Base-by-base conservation (phyloP, 805 yeast species). In the Starmerella davenportii region DNA sequence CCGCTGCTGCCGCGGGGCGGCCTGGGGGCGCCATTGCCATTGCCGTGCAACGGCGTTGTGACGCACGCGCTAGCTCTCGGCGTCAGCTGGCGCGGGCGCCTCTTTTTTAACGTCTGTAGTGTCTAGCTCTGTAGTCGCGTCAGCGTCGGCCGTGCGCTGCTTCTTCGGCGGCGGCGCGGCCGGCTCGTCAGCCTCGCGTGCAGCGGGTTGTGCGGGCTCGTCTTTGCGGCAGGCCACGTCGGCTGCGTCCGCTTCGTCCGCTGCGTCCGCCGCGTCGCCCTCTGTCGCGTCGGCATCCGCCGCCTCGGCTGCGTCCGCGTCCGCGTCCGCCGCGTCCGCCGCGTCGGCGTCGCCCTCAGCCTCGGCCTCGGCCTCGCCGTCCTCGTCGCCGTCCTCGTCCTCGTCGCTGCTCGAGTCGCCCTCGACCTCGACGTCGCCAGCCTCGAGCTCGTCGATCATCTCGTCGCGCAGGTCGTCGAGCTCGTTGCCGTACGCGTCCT, bases 401-500 rank as follows among this genome's bases (percentile, higher is more conserved):
- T 35, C 39, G 15, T 31, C 43, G 15, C 32, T 40, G 14, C 28
- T 38, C 16, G 16, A 38, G 21, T 31, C 45, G 16, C 37, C 51
- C 3, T 45, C 53, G n/a, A 34, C 47, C 18, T 39, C 51, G 18
- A 38, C 48, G 8, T 48, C 53, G 21, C 46, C 52, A 13, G 49
- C 52, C 36, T 48, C 54, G 1, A 42, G 37, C 30, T 44, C 51
- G 31, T 48, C 53, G 33, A 40, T 39, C 38, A 40, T 41, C 31
- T 44, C 55, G 24, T 48, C 53, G 15, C 43, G 47, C 15, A 42
- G 47, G 20, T 45, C 55, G 14, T 42, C 53, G 16, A 38, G 51
- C 35, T 48, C 54, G 21, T 48, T 47, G n/a, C 46, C 53, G 21
- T 46, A 44, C 11, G 25, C 43, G 20, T 45, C 51, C 15, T 39